Base-by-base conservation (phyloP, 73 alveolate species). In the Durusdinium trenchii region DNA sequence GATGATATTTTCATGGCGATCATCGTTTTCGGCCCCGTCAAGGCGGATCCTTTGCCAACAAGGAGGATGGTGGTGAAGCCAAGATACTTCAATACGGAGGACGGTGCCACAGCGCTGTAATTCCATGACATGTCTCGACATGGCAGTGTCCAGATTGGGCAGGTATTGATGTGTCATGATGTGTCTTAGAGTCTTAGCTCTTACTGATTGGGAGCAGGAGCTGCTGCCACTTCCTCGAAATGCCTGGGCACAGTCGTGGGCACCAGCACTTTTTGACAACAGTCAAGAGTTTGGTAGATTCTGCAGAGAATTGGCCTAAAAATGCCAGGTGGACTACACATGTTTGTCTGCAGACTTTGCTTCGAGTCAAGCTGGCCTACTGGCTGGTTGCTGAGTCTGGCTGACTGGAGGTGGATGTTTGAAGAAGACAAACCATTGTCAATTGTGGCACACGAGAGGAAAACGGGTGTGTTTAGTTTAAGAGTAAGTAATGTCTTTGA, bases 41-140 rank as follows among this genome's bases (percentile, higher is more conserved):
- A 89, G 96, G 96, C 51, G 96, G 96, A 69, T 62, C 96, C n/a
- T 89, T 89, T 71, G 86, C 96, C 76, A 67, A 71, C 86, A 20
- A 48, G 20, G 96, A 89, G 85, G 96, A 89, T 36, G 96, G 96
- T 30, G 96, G 96, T 23, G 96, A 89, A 71, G 96, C 96, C 36
- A 89, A 89, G 26, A 71, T 89, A 16, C 79, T 89, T 48, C 96
- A 64, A 40, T 46, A 89, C 47, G 96, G 96, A 89, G 96, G 96
- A 61, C 54, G 6, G 46, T 42, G 20, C 81, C 81, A 40, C 48
- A n/a, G 40, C 32, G 38, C 45, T 48, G 28, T 4, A 71, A 20
- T 7, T 26, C 83, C 83, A 30, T 36, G 18, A 71, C 46, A 10
- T 26, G n/a, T 12, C 12, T 36, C 84, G 51, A 6, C 26, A 71